Evolutionary conservation across 2,329 filamentous ascomycete species (phyloP).

Genomic region (Dichotomopilus funicola): DNA sequence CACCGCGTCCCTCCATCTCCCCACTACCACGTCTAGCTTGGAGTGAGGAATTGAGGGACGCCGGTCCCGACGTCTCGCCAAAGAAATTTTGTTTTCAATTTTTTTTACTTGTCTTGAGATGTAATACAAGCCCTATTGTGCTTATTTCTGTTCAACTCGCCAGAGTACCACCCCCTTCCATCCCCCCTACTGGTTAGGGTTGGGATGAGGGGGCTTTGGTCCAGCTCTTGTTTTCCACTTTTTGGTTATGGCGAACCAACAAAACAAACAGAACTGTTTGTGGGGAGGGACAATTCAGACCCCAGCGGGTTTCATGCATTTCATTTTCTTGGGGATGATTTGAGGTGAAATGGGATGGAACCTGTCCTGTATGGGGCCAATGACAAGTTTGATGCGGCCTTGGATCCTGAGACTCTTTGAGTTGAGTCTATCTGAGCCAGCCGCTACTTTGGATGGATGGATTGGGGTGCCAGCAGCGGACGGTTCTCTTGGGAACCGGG

Average conservation of each 20-base stretch:
- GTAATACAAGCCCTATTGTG: constrained; percentile 12
- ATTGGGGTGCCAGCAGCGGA: not conserved
- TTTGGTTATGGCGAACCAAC: not conserved
- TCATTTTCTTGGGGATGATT: not conserved
- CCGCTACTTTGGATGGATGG: not conserved
- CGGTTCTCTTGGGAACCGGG: not conserved
- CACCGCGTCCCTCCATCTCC: too few relatives aligned
- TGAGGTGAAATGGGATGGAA: not conserved
- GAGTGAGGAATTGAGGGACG: too few relatives aligned
- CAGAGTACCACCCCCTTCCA: constrained; percentile 7
- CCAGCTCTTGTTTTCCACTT: not conserved
- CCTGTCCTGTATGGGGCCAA: not conserved
- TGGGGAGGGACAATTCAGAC: not conserved
- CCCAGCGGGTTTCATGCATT: not conserved
- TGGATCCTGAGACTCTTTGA: not conserved
- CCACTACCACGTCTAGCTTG: too few relatives aligned
- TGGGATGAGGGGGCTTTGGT: not conserved
- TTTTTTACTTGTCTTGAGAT: constrained; percentile 32
- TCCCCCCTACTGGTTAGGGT: not conserved
- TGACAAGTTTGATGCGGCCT: constrained; percentile 1
- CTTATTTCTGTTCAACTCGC: not conserved
- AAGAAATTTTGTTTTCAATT: too few relatives aligned
- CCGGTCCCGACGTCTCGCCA: too few relatives aligned
- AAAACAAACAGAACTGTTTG: not conserved
- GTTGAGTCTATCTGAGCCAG: constrained; percentile 2